phyloP scores from a whole-genome alignment of 2,329 filamentous ascomycete species.

The Canariomyces notabilis region DNA sequence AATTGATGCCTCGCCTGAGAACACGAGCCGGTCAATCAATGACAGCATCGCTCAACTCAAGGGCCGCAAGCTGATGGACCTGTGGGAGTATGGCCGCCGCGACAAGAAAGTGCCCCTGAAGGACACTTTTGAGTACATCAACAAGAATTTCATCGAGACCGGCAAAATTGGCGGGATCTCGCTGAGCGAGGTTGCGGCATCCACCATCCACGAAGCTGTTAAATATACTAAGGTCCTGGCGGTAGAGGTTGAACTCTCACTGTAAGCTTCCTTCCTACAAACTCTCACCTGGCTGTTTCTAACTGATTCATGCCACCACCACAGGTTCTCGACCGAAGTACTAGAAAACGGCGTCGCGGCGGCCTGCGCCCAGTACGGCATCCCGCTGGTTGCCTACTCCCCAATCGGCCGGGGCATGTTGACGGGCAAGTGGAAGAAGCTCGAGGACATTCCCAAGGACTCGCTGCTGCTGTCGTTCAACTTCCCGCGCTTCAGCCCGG shows the following conservation, averaged over 20 bases:
- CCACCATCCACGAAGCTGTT: constrained; percentile 34
- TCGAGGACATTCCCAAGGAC: constrained; percentile 49
- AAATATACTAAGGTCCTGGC: constrained; percentile 34
- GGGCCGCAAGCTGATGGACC: constrained; percentile 36
- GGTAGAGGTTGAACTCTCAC: constrained; percentile 40
- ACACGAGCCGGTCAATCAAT: constrained; percentile 45
- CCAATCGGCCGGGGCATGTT: constrained; percentile 47
- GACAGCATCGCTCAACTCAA: constrained; percentile 33
- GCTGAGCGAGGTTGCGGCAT: constrained; percentile 37
- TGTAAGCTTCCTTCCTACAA: too few species aligned
- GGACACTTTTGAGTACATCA: constrained; percentile 34
- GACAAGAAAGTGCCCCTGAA: constrained; percentile 41
- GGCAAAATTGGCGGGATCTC: constrained; percentile 40
- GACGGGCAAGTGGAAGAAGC: constrained; percentile 48
- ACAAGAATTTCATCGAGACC: too few species aligned
- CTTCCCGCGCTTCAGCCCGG: constrained; percentile 56
- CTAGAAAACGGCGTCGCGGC: constrained; percentile 32
- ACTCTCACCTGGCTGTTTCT: too few species aligned
- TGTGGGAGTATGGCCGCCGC: constrained; percentile 46
- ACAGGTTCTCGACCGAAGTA: too few species aligned
- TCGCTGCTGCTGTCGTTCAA: constrained; percentile 40
- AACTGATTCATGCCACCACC: too few species aligned
- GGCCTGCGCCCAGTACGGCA: constrained; percentile 55
- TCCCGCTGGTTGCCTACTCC: constrained; percentile 56
- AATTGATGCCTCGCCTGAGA: constrained; percentile 34